Percentiles rank a stretch among this genome's conserved stretches.
phyloP scores from a whole-genome alignment of 2,329 filamentous ascomycete genomes.

The Nigrospora sphaerica region DNA sequence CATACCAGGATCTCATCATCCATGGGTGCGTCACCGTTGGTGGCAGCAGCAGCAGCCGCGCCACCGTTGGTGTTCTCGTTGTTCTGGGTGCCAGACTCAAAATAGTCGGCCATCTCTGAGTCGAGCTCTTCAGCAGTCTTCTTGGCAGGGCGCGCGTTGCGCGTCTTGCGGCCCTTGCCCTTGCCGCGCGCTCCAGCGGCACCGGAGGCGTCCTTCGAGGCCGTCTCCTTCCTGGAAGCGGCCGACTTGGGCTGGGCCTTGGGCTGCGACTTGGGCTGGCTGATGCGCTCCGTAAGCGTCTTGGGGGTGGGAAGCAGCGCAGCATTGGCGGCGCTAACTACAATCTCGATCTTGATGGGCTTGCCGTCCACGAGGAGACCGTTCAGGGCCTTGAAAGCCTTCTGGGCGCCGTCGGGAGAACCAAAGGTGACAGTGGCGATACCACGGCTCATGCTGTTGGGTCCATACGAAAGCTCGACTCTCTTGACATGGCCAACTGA shows the following conservation, averaged over 20 bases:
- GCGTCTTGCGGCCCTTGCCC: constrained; percentile 41
- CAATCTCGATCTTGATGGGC: constrained; percentile 93
- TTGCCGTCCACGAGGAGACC: constrained; percentile 83
- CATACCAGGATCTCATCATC: constrained; percentile 52
- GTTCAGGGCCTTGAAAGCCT: constrained; percentile 78
- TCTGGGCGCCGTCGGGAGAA: constrained; percentile 73
- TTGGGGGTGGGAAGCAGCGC: constrained; percentile 60
- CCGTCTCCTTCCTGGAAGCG: constrained; percentile 58
- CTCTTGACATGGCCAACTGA: constrained; percentile 86
- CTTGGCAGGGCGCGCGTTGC: constrained; percentile 60
- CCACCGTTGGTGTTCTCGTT: constrained; percentile 38
- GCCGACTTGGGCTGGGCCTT: constrained; percentile 79
- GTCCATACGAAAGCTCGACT: constrained; percentile 87
- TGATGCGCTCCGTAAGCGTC: constrained; percentile 76
- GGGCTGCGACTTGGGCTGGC: constrained; percentile 62
- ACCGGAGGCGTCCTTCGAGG: constrained; percentile 36
- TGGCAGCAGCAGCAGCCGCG: constrained; percentile 38
- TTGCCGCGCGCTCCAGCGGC: constrained; percentile 38
- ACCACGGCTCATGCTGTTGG: constrained; percentile 84
- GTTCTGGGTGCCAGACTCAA: constrained; percentile 42
- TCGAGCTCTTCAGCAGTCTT: constrained; percentile 96
- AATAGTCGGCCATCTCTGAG: constrained; percentile 97
- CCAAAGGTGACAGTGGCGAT: constrained; percentile 84
- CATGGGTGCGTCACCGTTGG: constrained; percentile 54
- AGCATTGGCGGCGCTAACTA: constrained; percentile 70